A percentile compares a stretch with the other conserved stretches of the same genome.
phyloP scores from a whole-genome alignment of 2,329 filamentous ascomycete genomes.

The Pseudomassariella vexata region DNA sequence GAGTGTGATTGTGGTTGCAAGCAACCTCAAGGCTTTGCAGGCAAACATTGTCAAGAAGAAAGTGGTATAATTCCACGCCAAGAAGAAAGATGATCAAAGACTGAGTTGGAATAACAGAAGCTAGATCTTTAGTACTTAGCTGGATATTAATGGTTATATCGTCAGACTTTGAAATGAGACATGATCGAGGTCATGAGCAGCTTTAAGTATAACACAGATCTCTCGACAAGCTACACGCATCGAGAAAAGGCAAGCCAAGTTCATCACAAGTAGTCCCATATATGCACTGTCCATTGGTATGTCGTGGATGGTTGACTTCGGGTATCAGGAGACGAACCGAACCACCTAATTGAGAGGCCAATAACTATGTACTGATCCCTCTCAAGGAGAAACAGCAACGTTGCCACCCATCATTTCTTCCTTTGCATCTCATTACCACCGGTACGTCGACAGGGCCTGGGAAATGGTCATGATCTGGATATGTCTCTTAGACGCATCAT shows the following conservation, averaged over 20 bases:
- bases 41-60: too few relatives aligned
- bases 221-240: not conserved
- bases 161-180: not conserved
- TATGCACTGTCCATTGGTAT: not conserved
- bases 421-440: too few relatives aligned
- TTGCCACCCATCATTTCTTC: constrained; percentile 1
- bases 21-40: constrained; percentile 1
- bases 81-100: constrained; percentile 3
- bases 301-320: not conserved
- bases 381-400: constrained; percentile 1
- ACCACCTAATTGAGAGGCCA: not conserved
- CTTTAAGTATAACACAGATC: not conserved
- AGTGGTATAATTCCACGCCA: too few relatives aligned
- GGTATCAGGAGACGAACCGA: not conserved
- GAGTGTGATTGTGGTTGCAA: constrained; percentile 1
- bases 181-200: not conserved
- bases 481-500: too few relatives aligned
- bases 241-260: not conserved
- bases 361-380: too few relatives aligned
- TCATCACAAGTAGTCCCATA: not conserved
- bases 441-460: too few relatives aligned
- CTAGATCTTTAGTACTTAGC: not conserved
- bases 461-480: too few relatives aligned
- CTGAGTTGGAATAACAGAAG: not conserved
- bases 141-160: not conserved